Evolutionary conservation across 2,329 filamentous ascomycete species (phyloP).

Genomic region (Hypoxylon sp.): DNA sequence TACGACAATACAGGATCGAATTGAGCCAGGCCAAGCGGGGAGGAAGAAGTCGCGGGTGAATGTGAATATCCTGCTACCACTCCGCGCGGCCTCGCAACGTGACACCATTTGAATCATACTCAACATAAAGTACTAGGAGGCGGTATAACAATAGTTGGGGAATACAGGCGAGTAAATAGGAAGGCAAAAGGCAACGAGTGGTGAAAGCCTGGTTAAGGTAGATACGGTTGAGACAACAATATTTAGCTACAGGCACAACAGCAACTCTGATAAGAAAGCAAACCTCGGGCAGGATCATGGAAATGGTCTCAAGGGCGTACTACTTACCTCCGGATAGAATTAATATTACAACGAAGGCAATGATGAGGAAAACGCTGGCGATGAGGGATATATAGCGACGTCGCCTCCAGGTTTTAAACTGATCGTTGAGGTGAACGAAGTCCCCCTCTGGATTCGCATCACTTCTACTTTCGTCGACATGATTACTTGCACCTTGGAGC

Average conservation of each 20-base stretch:
- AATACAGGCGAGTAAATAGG: not conserved
- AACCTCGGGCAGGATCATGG: not conserved
- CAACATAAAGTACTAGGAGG: not conserved
- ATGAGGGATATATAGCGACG: conserved; percentile 50
- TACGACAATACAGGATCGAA: not conserved
- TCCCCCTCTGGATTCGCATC: conserved; percentile 25
- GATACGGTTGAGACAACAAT: not conserved
- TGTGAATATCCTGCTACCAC: conserved; percentile 23
- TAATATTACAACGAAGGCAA: conserved; percentile 48
- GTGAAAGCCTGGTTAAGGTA: not conserved
- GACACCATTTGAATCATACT: conserved; percentile 6
- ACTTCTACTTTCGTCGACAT: conserved; percentile 19
- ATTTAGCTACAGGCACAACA: not conserved
- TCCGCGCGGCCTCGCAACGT: conserved; percentile 3
- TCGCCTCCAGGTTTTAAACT: conserved; percentile 44
- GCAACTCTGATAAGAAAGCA: conserved; percentile 5
- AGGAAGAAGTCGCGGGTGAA: conserved; percentile 39
- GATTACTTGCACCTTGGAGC: conserved; percentile 31
- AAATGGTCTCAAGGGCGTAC: not conserved
- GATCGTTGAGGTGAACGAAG: conserved; percentile 28
- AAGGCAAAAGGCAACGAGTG: not conserved
- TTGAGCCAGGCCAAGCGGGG: conserved; percentile 16
- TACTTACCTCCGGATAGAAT: conserved; percentile 50
- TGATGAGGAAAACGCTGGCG: conserved; percentile 45
- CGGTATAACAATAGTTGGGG: not conserved